Percentiles rank a stretch among this genome's conserved stretches.
Evolutionary conservation across 2,329 filamentous ascomycete species (phyloP).

Genomic region (Arthrobotrys megalospora): DNA sequence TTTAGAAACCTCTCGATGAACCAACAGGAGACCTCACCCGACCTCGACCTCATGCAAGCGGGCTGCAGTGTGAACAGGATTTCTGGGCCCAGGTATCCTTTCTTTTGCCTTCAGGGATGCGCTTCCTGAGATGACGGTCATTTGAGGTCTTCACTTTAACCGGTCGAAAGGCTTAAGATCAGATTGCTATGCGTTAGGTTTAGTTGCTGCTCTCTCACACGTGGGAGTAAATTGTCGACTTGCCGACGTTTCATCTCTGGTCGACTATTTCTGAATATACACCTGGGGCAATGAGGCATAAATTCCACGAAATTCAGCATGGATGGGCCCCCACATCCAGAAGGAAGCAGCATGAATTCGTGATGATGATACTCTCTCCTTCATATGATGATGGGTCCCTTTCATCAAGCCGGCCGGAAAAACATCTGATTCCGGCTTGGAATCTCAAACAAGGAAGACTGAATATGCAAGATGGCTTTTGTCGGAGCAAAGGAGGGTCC

Average conservation of each 20-base stretch:
- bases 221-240: slow-evolving; percentile 39
- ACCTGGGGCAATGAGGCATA: slow-evolving; percentile 49
- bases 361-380: slow-evolving; percentile 2
- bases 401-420: slow-evolving; percentile 34
- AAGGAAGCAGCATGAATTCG: slow-evolving; percentile 6
- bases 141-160: slow-evolving; percentile 52
- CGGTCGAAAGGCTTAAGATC: slow-evolving; percentile 43
- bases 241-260: slow-evolving; percentile 55
- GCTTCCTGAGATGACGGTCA: slow-evolving; percentile 45
- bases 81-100: slow-evolving; percentile 18
- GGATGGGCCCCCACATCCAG: slow-evolving; percentile 49
- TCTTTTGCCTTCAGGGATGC: slow-evolving; percentile 38
- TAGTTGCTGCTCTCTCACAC: slow-evolving; percentile 25
- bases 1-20: neutral
- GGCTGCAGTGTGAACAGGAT: slow-evolving; percentile 23
- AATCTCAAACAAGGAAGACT: slow-evolving; percentile 17
- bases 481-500: slow-evolving; percentile 34
- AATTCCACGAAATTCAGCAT: slow-evolving; percentile 49
- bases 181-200: slow-evolving; percentile 23
- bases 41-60: slow-evolving; percentile 17
- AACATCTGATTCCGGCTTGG: slow-evolving; percentile 37
- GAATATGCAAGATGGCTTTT: slow-evolving; percentile 25
- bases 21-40: slow-evolving; percentile 11
- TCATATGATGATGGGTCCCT: slow-evolving; percentile 7
- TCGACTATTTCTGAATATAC: slow-evolving; percentile 50